Base-by-base conservation (phyloP, 148 eudicot species). In the Vaccinium vitisidaea region DNA sequence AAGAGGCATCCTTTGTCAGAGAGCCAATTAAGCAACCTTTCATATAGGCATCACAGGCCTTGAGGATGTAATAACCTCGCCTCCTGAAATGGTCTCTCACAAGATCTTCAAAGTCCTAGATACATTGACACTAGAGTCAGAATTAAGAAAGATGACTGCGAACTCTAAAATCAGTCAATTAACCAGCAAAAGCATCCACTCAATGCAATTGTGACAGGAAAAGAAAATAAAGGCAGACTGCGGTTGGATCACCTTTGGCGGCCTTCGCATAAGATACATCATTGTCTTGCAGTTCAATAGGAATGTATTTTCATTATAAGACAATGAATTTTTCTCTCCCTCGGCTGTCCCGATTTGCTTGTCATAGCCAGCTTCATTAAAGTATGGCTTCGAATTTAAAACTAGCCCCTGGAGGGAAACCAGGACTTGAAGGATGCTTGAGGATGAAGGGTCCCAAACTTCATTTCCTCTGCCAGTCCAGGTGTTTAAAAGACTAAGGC, bases 341-440 rank as follows among this genome's bases (percentile, higher is more conserved):
- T 97, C 99, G 25, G 96, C 98, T 73, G 98, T 95, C 77, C 99
- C 99, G 8, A 94, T 56, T 87, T 97, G 99, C 88, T 93, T 97
- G 88, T 97, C 99, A 83, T 97, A 97, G 55, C 99, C 99, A 89
- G 99, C 99, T 95, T 97, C 99, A 88, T 97, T 97, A 54, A 97
- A 97, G 83, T 97, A 97, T 69, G 99, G 99, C 90, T 87, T 97
- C 1, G 99, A 92, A 87, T 97, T 97, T 79, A 97, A 90, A 54
- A 97, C 99, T 25, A 97, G 88, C 54, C 99, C 99, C 88, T 97
- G 99, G 52, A 97, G 95, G 49, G 99, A 97, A 88, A 97, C 99
- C 86, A 97, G 89, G 63, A 97, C 98, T 87, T 97, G 99, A 87
- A 97, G 99, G 82, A 97, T 97, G 92, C 99, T 97, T 12, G 99